Base-by-base conservation (phyloP, 2,329 filamentous ascomycete genomes). In the Hortaea werneckii region DNA sequence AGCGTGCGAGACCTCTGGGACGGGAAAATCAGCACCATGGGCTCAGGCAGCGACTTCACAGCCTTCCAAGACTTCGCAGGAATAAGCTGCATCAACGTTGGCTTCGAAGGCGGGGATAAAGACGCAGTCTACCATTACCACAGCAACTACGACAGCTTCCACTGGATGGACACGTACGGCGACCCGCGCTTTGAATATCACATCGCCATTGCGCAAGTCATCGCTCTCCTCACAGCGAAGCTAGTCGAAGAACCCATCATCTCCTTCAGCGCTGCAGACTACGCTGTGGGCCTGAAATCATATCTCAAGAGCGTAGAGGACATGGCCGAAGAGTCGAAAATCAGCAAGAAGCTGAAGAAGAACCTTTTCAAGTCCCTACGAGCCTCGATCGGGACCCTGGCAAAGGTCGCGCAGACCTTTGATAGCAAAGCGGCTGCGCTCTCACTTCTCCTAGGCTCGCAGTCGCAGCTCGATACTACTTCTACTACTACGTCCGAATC, bases 131-230 rank as follows among this genome's bases (percentile, higher is more conserved):
- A 83, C 59, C 82, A 85, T 52, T 94, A 92, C 58, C 86, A 94
- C 62, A 78, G 78, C 50, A 92, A 92, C 65, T 94, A 89, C 60
- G 87, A 94, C 60, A 85, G 77, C 30, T 89, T 85, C 60, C 71
- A 82, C 57, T 94, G 87, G 87, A 92, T 92, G 85, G 74, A 82
- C 10, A 82, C 71, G 3, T 87, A 79, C 54, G 86, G 86, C 4
- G 87, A 94, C 53, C 68, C 71, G 1, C 67, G 64, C 8, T 82
- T 76, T 65, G 61, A 73, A 6, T 80, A 82, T 55, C 79, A 83
- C 55, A 65, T 65, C 20, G 64, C 71, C 1, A 69, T 73, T 20
- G 66, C 71, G 2, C 66, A 71, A 54, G 51, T 74, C 28, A 71
- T 69, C 61, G 63, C 61, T 2, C 56, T 75, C 1, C 59, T 74